Evolutionary conservation across 164 flowering plant species (phyloP).

Genomic region (Tinospora cordifolia): DNA sequence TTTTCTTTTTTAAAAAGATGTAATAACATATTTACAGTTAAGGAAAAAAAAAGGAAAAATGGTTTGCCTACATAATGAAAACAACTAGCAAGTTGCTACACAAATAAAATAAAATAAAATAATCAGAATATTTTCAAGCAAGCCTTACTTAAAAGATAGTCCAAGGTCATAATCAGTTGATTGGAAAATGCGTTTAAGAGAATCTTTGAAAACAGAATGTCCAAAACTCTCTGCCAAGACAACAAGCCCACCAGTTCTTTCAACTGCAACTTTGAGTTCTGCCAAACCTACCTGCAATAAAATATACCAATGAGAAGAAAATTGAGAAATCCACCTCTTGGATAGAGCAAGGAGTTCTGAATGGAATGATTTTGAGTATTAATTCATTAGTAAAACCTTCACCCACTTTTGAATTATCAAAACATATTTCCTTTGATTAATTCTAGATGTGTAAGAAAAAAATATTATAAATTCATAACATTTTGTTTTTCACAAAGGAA

Average conservation of each 20-base stretch:
- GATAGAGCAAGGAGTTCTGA: too few relatives aligned
- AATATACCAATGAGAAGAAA: conserved; percentile 6
- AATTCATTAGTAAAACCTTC: too few relatives aligned
- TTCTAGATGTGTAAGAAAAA: background rate
- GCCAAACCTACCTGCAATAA: conserved; percentile 73
- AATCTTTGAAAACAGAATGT: conserved; percentile 88
- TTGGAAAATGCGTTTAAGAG: conserved; percentile 68
- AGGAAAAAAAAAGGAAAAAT: conserved; percentile 7
- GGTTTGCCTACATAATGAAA: background rate
- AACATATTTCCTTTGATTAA: background rate
- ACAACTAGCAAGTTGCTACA: background rate
- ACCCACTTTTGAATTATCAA: too few relatives aligned
- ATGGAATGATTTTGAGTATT: too few relatives aligned
- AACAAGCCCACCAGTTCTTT: conserved; percentile 89
- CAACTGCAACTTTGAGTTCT: conserved; percentile 91
- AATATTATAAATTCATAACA: background rate
- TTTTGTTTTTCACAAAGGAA: too few relatives aligned
- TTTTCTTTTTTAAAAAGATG: background rate
- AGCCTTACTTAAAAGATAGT: conserved; percentile 69
- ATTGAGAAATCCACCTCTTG: too few relatives aligned
- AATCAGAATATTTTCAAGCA: conserved; percentile 5
- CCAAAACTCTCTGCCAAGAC: conserved; percentile 99
- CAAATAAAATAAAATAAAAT: background rate
- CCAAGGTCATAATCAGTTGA: conserved; percentile 73
- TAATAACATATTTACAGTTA: background rate